A percentile compares a stretch with the other conserved stretches of the same genome.
These are phyloP conservation scores for Globisporangium rhizosaccharum DNA, from an alignment of 352 stramenopile genomes.

Conservation along the genomic window DNA sequence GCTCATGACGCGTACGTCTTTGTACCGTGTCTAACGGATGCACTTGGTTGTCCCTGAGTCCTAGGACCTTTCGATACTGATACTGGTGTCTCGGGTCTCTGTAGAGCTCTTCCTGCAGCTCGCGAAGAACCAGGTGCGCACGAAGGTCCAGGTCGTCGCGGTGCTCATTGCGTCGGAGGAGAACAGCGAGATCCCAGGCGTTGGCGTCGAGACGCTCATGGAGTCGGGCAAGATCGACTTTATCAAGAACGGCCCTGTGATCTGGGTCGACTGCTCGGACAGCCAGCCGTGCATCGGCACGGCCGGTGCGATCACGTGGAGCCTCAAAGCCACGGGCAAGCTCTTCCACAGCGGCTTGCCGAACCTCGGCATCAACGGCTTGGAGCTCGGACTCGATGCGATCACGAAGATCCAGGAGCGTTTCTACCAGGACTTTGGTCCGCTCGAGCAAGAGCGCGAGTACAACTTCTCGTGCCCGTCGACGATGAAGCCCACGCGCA, in stretches of 20 bases:
- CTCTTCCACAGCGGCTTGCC: conserved; percentile 90
- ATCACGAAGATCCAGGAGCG: conserved; percentile 79
- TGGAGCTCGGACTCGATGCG: conserved; percentile 87
- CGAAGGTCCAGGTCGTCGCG: conserved; percentile 75
- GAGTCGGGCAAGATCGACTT: conserved; percentile 88
- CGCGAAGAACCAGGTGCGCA: conserved; percentile 64
- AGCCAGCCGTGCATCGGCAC: conserved; percentile 91
- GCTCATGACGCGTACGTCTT: conserved; percentile 66
- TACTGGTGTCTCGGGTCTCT: background rate
- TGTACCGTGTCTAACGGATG: background rate
- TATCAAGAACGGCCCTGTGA: conserved; percentile 89
- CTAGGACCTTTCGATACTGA: too few species aligned
- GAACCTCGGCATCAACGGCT: conserved; percentile 86
- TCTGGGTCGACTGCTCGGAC: conserved; percentile 92
- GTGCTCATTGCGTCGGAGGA: conserved; percentile 91
- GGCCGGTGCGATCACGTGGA: conserved; percentile 83
- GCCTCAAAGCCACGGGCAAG: conserved; percentile 87
- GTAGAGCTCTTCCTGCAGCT: conserved; percentile 64
- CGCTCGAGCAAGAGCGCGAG: conserved; percentile 71
- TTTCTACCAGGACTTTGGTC: conserved; percentile 89
- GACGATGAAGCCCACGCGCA: conserved; percentile 85
- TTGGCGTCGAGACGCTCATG: conserved; percentile 88
- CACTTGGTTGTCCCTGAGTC: background rate
- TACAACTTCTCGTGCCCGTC: conserved; percentile 90
- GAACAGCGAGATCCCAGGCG: conserved; percentile 73